phyloP scores from a whole-genome alignment of 306 rosid species.

The Cotoneaster glaucophyllus region DNA sequence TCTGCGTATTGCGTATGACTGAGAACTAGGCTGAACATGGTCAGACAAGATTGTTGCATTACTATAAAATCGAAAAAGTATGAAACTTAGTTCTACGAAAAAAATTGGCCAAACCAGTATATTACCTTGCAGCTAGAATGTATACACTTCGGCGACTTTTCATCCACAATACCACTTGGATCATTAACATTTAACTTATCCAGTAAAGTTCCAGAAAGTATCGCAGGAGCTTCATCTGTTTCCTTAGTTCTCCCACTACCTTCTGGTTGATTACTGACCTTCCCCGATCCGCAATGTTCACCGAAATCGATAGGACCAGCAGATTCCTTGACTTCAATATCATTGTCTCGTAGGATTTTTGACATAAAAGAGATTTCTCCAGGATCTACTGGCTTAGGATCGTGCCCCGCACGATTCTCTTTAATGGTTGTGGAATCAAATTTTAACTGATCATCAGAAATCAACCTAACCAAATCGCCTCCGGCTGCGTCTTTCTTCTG shows the following conservation, averaged over 20 bases:
- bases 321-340: neutral
- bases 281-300: slow-evolving; percentile 1
- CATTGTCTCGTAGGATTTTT: slow-evolving; percentile 15
- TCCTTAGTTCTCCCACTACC: neutral
- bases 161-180: neutral
- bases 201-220: slow-evolving; percentile 1
- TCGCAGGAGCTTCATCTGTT: neutral
- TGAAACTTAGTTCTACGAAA: neutral
- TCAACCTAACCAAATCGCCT: slow-evolving; percentile 8
- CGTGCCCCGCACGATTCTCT: slow-evolving; percentile 3
- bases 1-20: slow-evolving; percentile 44
- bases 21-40: slow-evolving; percentile 12
- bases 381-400: slow-evolving; percentile 11
- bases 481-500: slow-evolving; percentile 1
- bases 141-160: slow-evolving; percentile 6
- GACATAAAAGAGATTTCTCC: slow-evolving; percentile 18
- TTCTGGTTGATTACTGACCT: slow-evolving; percentile 7
- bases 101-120: neutral
- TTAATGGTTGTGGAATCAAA: slow-evolving; percentile 7
- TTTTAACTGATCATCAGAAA: slow-evolving; percentile 16
- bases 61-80: neutral
- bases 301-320: neutral
- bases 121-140: slow-evolving; percentile 20
- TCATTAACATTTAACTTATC: slow-evolving; percentile 4
- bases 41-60: neutral